phyloP scores from a whole-genome alignment of 2,329 filamentous ascomycete species.

The Fonsecaea pedrosoi region DNA sequence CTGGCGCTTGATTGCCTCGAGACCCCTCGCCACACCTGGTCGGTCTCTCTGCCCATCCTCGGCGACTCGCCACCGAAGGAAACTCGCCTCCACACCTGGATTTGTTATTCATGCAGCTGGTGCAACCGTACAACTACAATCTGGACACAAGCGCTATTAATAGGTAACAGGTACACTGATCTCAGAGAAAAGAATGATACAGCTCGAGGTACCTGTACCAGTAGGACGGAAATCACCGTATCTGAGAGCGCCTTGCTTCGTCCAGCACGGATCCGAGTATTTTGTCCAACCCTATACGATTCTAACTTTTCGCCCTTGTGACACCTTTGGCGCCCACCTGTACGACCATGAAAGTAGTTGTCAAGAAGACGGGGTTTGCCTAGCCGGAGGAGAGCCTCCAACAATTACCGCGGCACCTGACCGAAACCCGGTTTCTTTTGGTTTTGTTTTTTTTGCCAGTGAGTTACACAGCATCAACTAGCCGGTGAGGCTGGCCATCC shows the following conservation, averaged over 20 bases:
- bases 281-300: background rate
- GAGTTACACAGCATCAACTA: slow-evolving; percentile 16
- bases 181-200: background rate
- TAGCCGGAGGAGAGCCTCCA: background rate
- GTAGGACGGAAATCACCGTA: slow-evolving; percentile 3
- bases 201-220: slow-evolving; percentile 23
- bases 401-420: slow-evolving; percentile 11
- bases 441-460: background rate
- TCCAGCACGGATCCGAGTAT: background rate
- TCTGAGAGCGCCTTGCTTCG: slow-evolving; percentile 5
- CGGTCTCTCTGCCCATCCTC: background rate
- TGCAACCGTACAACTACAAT: background rate
- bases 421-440: slow-evolving; percentile 1
- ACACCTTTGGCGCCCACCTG: slow-evolving; percentile 2
- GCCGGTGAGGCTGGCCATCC: background rate
- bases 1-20: slow-evolving; percentile 1
- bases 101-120: background rate
- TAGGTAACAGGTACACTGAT: slow-evolving; percentile 20
- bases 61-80: background rate
- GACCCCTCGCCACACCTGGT: background rate
- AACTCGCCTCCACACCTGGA: background rate
- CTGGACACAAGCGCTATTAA: slow-evolving; percentile 8
- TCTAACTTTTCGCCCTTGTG: slow-evolving; percentile 11
- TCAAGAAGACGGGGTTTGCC: slow-evolving; percentile 5
- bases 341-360: slow-evolving; percentile 8